Evolutionary conservation across 345 rosid genomes (phyloP).

Genomic region (Arabidopsis thaliana): DNA sequence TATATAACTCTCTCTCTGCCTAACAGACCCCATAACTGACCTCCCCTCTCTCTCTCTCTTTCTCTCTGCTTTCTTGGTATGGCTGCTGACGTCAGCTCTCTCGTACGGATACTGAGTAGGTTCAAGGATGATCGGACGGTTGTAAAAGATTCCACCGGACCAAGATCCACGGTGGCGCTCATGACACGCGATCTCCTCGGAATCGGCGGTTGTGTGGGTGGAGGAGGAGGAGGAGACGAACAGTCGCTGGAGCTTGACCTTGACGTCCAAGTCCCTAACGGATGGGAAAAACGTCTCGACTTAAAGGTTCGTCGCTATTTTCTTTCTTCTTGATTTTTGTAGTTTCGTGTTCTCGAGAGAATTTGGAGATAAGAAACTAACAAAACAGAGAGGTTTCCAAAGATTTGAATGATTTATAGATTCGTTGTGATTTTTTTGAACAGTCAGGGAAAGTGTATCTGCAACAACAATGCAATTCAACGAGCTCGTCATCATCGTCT

Average conservation of each 20-base stretch:
- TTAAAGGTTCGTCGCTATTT: slow-evolving; percentile 59
- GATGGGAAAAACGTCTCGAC: slow-evolving; percentile 94
- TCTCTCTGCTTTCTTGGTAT: slow-evolving; percentile 34
- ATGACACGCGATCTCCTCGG: slow-evolving; percentile 77
- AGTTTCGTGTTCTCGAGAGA: slow-evolving; percentile 2
- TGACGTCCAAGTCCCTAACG: slow-evolving; percentile 78
- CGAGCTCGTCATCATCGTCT: slow-evolving; percentile 40
- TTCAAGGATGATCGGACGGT: slow-evolving; percentile 51
- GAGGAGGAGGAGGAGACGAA: slow-evolving; percentile 26
- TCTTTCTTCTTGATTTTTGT: background rate
- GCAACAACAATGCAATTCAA: slow-evolving; percentile 65
- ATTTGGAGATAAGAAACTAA: background rate
- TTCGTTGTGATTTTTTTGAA: slow-evolving; percentile 22
- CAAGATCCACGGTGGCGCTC: slow-evolving; percentile 47
- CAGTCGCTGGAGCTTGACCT: slow-evolving; percentile 81
- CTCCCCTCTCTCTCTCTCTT: background rate
- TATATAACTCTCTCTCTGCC: slow-evolving; percentile 35
- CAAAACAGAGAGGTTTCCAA: background rate
- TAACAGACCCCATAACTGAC: slow-evolving; percentile 23
- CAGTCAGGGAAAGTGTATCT: slow-evolving; percentile 92
- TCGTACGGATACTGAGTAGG: slow-evolving; percentile 48
- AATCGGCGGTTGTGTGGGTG: slow-evolving; percentile 32
- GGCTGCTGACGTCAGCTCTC: slow-evolving; percentile 68
- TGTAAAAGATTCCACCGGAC: slow-evolving; percentile 41
- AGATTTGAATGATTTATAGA: slow-evolving; percentile 24